Conservation (phyloP, 768 basidiomycete species). For the Mrakia blollopis region DNA sequence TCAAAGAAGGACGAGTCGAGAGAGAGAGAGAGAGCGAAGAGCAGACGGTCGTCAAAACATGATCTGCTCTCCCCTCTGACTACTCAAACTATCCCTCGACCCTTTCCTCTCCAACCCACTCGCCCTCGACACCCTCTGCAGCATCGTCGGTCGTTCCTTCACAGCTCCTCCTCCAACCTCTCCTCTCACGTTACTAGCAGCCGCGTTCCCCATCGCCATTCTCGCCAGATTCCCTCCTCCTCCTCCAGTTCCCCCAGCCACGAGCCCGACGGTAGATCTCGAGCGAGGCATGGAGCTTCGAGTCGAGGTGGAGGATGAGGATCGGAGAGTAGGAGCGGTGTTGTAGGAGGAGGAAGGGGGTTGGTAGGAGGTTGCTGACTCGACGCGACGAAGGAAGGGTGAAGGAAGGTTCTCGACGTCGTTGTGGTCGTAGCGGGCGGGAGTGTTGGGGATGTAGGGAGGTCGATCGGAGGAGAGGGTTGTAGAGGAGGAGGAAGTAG, state of each 20-base stretch:
- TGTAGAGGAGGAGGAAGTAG: slow-evolving; percentile 10
- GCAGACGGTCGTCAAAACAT: background rate
- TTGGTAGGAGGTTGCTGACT: background rate
- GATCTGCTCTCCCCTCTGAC: slow-evolving; percentile 11
- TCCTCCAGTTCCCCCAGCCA: background rate
- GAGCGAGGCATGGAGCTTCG: slow-evolving; percentile 26
- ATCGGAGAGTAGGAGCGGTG: too few relatives aligned
- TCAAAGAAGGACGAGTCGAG: too few relatives aligned
- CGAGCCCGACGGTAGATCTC: slow-evolving; percentile 5
- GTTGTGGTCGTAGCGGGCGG: slow-evolving; percentile 26
- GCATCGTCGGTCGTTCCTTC: slow-evolving; percentile 12
- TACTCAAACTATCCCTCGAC: slow-evolving; percentile 23
- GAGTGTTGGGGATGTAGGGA: slow-evolving; percentile 26
- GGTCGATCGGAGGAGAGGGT: background rate
- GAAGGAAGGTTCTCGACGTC: slow-evolving; percentile 28
- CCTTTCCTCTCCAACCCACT: slow-evolving; percentile 8
- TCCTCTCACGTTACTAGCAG: background rate
- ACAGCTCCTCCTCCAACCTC: background rate
- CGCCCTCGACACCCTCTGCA: slow-evolving; percentile 15
- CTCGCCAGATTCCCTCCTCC: slow-evolving; percentile 21
- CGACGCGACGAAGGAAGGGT: slow-evolving; percentile 24
- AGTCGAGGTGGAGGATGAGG: too few relatives aligned
- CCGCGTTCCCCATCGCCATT: slow-evolving; percentile 30
- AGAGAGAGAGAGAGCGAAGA: background rate
- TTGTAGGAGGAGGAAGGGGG: background rate